These are phyloP conservation scores for Pseudogymnoascus sp. DNA, from an alignment of 2,329 filamentous ascomycete species.

Conservation along the genomic window DNA sequence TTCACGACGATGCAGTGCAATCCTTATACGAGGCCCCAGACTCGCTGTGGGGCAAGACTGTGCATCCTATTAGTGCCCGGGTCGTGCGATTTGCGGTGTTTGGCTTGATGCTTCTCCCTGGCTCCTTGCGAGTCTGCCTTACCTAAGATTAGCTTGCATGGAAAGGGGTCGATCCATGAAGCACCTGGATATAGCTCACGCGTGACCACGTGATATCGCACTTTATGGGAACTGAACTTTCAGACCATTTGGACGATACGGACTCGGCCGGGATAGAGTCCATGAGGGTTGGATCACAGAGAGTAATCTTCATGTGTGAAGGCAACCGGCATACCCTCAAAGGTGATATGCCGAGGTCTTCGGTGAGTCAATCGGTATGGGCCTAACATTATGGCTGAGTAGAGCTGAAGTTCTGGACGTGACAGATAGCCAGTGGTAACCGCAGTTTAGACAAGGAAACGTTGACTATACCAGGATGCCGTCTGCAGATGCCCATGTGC, in stretches of 20 bases:
- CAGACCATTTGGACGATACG: neutral
- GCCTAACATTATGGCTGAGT: neutral
- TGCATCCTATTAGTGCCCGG: neutral
- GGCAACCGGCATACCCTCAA: neutral
- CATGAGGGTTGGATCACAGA: neutral
- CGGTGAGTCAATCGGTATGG: conserved; percentile 4
- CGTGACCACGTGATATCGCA: neutral
- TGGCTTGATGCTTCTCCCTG: neutral
- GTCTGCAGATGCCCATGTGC: neutral
- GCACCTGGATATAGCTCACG: neutral
- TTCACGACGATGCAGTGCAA: neutral
- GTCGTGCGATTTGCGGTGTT: neutral
- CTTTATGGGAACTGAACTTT: neutral
- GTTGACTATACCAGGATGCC: neutral
- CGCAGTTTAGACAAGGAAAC: conserved; percentile 7
- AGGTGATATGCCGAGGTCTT: neutral
- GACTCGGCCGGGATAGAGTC: neutral
- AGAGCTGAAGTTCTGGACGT: conserved; percentile 6
- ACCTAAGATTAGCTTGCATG: conserved; percentile 1
- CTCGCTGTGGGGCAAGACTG: neutral
- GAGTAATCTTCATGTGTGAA: neutral
- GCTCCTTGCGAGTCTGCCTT: conserved; percentile 6
- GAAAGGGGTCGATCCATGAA: neutral
- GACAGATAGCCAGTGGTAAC: neutral
- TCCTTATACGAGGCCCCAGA: neutral